Evolutionary conservation across 257 asterid species (phyloP), one percentile per base, ranked within the genome.

Genomic region (Anisodus tanguticus): DNA sequence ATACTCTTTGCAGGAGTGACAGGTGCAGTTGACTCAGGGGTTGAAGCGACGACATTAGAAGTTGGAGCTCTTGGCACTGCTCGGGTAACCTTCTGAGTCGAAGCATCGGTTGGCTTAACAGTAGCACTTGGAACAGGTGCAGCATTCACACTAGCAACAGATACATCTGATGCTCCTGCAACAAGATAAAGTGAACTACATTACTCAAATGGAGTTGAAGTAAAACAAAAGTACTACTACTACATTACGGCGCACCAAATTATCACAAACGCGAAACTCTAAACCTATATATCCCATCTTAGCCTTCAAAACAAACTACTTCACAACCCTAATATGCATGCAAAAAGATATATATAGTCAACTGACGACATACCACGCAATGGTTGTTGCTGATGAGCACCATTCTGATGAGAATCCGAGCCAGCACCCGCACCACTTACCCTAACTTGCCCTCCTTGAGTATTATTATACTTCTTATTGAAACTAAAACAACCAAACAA

Each of bases 1-100:
- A 85, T 31, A 93, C 97, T 93, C 90, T 91, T 94, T 49, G 87
- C 92, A 81, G 97, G 94, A 69, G 92, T 88, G 17, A 84, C 83
- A 1, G 93, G 93, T 19, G 84, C 81, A 79, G 72, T 85, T 7
- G 91, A 37, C 76, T 91, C 97, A 16, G 94, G 72, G 85, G 76
- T 86, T 79, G 90, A 80, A 83, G 91, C 7, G 2, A 92, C 60
- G 80, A 88, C 90, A 87, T 84, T 90, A 79, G 96, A 86, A 6
- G 92, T 31, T 5, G 94, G 88, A 81, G 89, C 87, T 85, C 78
- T 89, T 22, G 94, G 92, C 86, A 84, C 89, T 84, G 91, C 87
- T 87, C 88, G 88, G 37, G 90, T 84, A 85, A 84, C 84, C 64
- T 88, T 92, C 15, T 90, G 93, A 85, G 90, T 83, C 26, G 85